These are phyloP conservation scores for Pistacia vera DNA, from an alignment of 345 rosid genomes.

Conservation along the genomic window DNA sequence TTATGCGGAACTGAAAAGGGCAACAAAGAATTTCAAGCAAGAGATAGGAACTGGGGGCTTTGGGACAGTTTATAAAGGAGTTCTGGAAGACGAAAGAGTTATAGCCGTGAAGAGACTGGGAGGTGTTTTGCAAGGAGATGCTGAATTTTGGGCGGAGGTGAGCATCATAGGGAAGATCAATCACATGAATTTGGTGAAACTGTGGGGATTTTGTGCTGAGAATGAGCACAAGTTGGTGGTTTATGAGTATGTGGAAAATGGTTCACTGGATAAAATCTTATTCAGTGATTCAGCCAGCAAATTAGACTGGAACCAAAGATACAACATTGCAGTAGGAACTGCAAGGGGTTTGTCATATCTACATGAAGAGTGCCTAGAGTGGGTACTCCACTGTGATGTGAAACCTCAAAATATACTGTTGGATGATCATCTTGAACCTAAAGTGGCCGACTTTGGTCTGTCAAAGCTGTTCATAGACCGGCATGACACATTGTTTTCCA, in stretches of 20 bases:
- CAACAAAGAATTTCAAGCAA: slow-evolving; percentile 28
- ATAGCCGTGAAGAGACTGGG: slow-evolving; percentile 37
- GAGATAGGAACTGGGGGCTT: slow-evolving; percentile 38
- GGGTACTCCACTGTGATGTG: slow-evolving; percentile 33
- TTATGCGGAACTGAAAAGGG: slow-evolving; percentile 21
- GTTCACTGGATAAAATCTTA: slow-evolving; percentile 29
- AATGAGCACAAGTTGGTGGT: slow-evolving; percentile 27
- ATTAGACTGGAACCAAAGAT: slow-evolving; percentile 29
- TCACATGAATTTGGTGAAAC: slow-evolving; percentile 31
- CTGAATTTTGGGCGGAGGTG: slow-evolving; percentile 38
- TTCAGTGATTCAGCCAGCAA: slow-evolving; percentile 6
- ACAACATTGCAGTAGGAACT: slow-evolving; percentile 29
- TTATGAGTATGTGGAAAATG: slow-evolving; percentile 30
- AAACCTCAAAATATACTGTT: slow-evolving; percentile 31
- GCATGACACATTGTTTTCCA: slow-evolving; percentile 6
- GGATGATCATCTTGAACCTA: slow-evolving; percentile 18
- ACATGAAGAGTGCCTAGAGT: slow-evolving; percentile 37
- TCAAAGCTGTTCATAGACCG: slow-evolving; percentile 23
- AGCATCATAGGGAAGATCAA: slow-evolving; percentile 37
- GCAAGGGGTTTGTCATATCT: slow-evolving; percentile 37
- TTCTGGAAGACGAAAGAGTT: slow-evolving; percentile 15
- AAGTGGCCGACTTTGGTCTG: slow-evolving; percentile 28
- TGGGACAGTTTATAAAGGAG: slow-evolving; percentile 29
- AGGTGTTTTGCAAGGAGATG: slow-evolving; percentile 29
- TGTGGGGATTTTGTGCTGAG: slow-evolving; percentile 37